Conservation (phyloP, 2,329 filamentous ascomycete genomes). For the Colletotrichum destructivum region DNA sequence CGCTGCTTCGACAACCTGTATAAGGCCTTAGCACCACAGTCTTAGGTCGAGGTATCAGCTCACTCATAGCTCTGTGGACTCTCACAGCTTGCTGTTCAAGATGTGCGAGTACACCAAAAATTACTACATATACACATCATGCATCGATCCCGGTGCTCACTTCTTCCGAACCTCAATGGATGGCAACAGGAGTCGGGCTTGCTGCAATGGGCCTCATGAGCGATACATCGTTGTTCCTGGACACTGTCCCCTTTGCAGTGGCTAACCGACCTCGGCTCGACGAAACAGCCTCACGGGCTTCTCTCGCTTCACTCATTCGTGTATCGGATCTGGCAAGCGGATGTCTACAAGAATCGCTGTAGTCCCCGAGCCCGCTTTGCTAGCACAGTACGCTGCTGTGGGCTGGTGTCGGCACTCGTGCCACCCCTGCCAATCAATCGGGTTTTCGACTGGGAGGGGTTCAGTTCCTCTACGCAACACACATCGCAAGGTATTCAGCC, state of each 20-base stretch:
- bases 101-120: slow-evolving; percentile 81
- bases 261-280: slow-evolving; percentile 44
- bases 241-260: slow-evolving; percentile 65
- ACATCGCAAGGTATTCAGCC: not conserved
- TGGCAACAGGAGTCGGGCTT: slow-evolving; percentile 72
- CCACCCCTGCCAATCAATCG: not conserved
- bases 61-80: not conserved
- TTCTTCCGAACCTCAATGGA: slow-evolving; percentile 81
- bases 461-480: not conserved
- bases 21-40: not conserved
- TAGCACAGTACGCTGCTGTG: not conserved
- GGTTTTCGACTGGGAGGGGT: not conserved
- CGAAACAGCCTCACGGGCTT: not conserved
- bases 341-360: not conserved
- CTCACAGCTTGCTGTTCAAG: slow-evolving; percentile 42
- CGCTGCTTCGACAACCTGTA: not conserved
- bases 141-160: slow-evolving; percentile 77
- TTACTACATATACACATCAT: slow-evolving; percentile 83
- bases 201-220: slow-evolving; percentile 78
- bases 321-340: not conserved
- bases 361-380: no score
- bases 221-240: slow-evolving; percentile 80
- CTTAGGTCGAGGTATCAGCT: not conserved
- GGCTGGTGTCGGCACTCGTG: not conserved
- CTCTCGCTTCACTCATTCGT: not conserved